A percentile compares a stretch with the other conserved stretches of the same genome.
These are phyloP conservation scores for Porphyrellus cyaneotinctus DNA, from an alignment of 768 basidiomycete species.

Conservation along the genomic window DNA sequence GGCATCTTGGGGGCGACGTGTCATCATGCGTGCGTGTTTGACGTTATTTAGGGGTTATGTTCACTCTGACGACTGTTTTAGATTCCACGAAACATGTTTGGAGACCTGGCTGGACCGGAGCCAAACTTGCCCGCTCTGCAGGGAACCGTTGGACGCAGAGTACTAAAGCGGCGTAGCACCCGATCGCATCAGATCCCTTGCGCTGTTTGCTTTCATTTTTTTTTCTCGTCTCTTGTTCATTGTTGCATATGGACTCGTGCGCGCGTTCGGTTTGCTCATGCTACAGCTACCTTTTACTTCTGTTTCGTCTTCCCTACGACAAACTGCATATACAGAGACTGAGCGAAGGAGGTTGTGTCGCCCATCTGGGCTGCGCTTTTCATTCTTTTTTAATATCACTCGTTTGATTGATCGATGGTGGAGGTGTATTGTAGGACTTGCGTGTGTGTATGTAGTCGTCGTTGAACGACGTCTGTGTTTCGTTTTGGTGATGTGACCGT, in stretches of 20 bases:
- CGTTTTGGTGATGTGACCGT: not conserved
- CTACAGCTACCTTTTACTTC: slow-evolving; percentile 8
- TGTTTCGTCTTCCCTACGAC: slow-evolving; percentile 2
- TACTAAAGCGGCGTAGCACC: not conserved
- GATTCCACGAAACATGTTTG: slow-evolving; percentile 63
- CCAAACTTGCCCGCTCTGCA: slow-evolving; percentile 63
- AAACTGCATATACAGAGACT: not conserved
- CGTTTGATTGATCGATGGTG: slow-evolving; percentile 15
- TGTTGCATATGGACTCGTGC: slow-evolving; percentile 14
- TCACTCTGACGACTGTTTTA: slow-evolving; percentile 9
- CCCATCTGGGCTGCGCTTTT: slow-evolving; percentile 5
- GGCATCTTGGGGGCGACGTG: slow-evolving; percentile 57
- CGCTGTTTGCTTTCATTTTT: not conserved
- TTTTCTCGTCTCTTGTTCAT: not conserved
- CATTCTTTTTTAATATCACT: slow-evolving; percentile 30
- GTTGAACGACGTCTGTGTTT: slow-evolving; percentile 9
- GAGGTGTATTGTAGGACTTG: not conserved
- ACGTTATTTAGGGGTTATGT: not conserved
- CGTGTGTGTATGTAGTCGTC: not conserved
- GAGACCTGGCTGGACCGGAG: slow-evolving; percentile 57
- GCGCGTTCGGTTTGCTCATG: slow-evolving; percentile 11
- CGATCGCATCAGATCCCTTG: not conserved
- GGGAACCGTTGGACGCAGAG: slow-evolving; percentile 39
- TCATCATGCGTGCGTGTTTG: slow-evolving; percentile 46
- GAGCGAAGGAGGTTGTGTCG: slow-evolving; percentile 3